Conservation (phyloP, 352 stramenopile species). For the Phytopythium helicoides region DNA sequence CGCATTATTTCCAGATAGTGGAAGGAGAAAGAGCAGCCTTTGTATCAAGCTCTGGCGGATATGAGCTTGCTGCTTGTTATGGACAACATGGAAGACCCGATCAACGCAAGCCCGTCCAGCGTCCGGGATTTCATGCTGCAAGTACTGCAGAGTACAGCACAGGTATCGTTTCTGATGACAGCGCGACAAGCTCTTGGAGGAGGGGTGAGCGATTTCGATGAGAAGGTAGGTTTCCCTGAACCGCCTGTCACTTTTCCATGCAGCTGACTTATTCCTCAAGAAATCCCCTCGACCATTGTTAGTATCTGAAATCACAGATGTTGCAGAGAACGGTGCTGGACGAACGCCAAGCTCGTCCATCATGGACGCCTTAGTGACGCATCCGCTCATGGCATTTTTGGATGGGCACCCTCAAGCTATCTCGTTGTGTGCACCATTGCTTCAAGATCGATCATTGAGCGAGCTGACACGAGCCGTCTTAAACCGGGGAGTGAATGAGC, state of each 20-base stretch:
- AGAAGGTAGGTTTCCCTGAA: constrained; percentile 83
- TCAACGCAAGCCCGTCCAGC: constrained; percentile 57
- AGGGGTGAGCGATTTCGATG: constrained; percentile 66
- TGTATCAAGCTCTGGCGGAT: constrained; percentile 54
- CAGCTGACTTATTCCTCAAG: constrained; percentile 74
- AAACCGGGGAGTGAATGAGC: constrained; percentile 60
- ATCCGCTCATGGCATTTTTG: constrained; percentile 79
- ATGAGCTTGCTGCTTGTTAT: constrained; percentile 66
- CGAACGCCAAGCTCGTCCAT: constrained; percentile 36
- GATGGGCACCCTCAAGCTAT: constrained; percentile 82
- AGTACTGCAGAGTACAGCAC: constrained; percentile 57
- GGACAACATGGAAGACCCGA: constrained; percentile 84
- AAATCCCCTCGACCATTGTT: constrained; percentile 65
- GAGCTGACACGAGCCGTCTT: constrained; percentile 74
- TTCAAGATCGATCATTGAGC: constrained; percentile 70
- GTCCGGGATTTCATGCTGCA: constrained; percentile 63
- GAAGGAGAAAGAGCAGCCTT: constrained; percentile 61
- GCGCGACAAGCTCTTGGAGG: constrained; percentile 69
- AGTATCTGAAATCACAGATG: constrained; percentile 65
- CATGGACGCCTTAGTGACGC: constrained; percentile 53
- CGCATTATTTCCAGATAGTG: constrained; percentile 56
- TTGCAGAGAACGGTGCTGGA: constrained; percentile 18
- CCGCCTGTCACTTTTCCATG: constrained; percentile 65
- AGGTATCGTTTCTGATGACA: constrained; percentile 69
- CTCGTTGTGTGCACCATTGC: constrained; percentile 66